These are phyloP conservation scores for Populus davidiana DNA, from an alignment of 345 rosid genomes.

Conservation along the genomic window DNA sequence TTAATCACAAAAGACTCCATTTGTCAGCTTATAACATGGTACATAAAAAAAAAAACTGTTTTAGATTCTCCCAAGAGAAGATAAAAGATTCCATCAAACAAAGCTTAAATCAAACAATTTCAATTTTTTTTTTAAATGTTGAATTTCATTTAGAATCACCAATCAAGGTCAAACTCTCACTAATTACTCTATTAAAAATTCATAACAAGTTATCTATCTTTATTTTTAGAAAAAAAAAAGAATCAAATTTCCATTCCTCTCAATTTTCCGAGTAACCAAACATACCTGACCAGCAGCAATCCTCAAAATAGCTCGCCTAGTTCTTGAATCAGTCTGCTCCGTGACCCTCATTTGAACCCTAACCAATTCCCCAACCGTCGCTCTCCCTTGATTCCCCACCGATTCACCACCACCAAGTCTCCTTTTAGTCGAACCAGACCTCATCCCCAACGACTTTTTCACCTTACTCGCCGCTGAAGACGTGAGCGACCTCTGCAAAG, in stretches of 20 bases:
- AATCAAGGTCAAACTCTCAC: neutral
- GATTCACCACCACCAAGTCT: slow-evolving; percentile 36
- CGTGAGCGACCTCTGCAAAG: slow-evolving; percentile 32
- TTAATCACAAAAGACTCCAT: too few species aligned
- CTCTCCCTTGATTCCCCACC: slow-evolving; percentile 26
- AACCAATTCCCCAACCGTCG: slow-evolving; percentile 39
- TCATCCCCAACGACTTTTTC: slow-evolving; percentile 31
- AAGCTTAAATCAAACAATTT: too few species aligned
- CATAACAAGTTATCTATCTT: neutral
- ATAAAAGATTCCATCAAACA: too few species aligned
- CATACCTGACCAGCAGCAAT: slow-evolving; percentile 34
- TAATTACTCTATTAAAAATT: neutral
- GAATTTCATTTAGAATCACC: neutral
- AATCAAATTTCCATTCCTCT: neutral
- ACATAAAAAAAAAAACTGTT: too few species aligned
- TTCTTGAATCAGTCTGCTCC: slow-evolving; percentile 33
- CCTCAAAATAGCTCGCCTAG: slow-evolving; percentile 30
- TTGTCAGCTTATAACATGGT: too few species aligned
- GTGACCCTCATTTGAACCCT: slow-evolving; percentile 34
- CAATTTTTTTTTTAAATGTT: too few species aligned
- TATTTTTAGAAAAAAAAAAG: neutral
- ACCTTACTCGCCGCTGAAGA: slow-evolving; percentile 32
- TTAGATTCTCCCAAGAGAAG: too few species aligned
- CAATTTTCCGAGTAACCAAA: slow-evolving; percentile 19
- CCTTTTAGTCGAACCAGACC: slow-evolving; percentile 16